Base-by-base conservation (phyloP, 192 early-diverging fungal species). In the Glomus cerebriforme region DNA sequence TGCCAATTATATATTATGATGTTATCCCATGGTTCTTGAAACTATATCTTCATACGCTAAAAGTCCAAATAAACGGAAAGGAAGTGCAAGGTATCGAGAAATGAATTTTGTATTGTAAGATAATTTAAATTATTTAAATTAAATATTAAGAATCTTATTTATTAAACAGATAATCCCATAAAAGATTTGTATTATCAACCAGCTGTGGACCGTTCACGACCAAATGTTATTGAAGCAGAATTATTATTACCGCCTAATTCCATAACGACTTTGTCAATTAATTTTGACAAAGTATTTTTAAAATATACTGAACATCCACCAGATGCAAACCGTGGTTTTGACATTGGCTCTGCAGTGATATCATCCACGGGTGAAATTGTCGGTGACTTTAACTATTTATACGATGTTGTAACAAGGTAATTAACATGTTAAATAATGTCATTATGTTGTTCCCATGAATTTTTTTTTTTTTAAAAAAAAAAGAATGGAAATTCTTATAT, bases 251-350 rank as follows among this genome's bases (percentile, higher is more conserved):
- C 96, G 0, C 81, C 93, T 3, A 81, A 91, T 39, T 91, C 92
- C 10, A 86, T 87, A 39, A 88, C 92, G 9, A 88, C 88, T 9
- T 66, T 98, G 39, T 82, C 89, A 37, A 87, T 96, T 62, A 90
- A 92, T 58, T 97, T 96, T 81, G 98, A 98, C 81, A 95, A 94
- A 81, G 92, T 94, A 4, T 96, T 96, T 76, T 85, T 99, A 64
- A 95, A 95, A 81, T 98, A 98, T 81, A 96, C 95, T 0, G 97
- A 99, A 83, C 95, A 98, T 79, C 94, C 93, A 49, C 97, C 98
- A 4, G 98, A 99, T 82, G 95, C 97, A 22, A 96, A 97, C 83
- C 90, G 96, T 59, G 98, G 98, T 0, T 97, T 98, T 80, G 97
- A 96, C 77, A 88, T 98, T 37, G 95, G 95, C 7, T 89, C 89